Conservation (phyloP, 2,329 filamentous ascomycete genomes). For the Tolypocladium amazonense region DNA sequence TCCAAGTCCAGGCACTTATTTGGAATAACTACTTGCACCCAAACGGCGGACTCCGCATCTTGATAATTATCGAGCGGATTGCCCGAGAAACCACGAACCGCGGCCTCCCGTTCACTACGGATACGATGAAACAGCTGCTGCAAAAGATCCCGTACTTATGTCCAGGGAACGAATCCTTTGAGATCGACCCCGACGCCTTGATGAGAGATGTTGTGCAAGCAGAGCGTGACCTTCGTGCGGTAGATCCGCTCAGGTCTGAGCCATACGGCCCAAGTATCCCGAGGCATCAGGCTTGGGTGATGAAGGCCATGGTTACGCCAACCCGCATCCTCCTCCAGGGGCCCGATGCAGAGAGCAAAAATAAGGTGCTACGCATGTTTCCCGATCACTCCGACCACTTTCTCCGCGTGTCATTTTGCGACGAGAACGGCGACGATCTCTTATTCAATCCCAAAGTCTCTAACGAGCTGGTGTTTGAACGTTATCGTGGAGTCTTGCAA, state of each 20-base stretch:
- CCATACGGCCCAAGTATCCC: slow-evolving; percentile 16
- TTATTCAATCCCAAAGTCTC: slow-evolving; percentile 40
- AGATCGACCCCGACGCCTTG: slow-evolving; percentile 30
- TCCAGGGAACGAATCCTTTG: slow-evolving; percentile 33
- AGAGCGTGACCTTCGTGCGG: slow-evolving; percentile 24
- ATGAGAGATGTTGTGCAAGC: slow-evolving; percentile 25
- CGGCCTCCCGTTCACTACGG: slow-evolving; percentile 33
- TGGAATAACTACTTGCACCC: slow-evolving; percentile 54
- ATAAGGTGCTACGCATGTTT: slow-evolving; percentile 61
- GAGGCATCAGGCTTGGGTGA: slow-evolving; percentile 36
- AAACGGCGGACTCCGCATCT: slow-evolving; percentile 32
- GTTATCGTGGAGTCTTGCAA: slow-evolving; percentile 51
- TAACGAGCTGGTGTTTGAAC: slow-evolving; percentile 38
- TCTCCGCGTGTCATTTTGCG: slow-evolving; percentile 59
- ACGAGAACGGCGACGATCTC: slow-evolving; percentile 60
- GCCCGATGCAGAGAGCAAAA: slow-evolving; percentile 56
- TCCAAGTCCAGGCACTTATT: slow-evolving; percentile 53
- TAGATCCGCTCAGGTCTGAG: slow-evolving; percentile 11
- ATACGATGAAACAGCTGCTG: slow-evolving; percentile 42
- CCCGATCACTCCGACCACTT: slow-evolving; percentile 50
- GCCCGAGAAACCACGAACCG: slow-evolving; percentile 13
- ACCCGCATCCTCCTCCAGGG: slow-evolving; percentile 45
- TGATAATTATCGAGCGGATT: slow-evolving; percentile 28
- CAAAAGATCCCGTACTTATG: slow-evolving; percentile 42
- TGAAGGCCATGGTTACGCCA: slow-evolving; percentile 50